A percentile compares a stretch with the other conserved stretches of the same genome.
phyloP scores from a whole-genome alignment of 768 basidiomycete genomes.

The Lactarius vividus region DNA sequence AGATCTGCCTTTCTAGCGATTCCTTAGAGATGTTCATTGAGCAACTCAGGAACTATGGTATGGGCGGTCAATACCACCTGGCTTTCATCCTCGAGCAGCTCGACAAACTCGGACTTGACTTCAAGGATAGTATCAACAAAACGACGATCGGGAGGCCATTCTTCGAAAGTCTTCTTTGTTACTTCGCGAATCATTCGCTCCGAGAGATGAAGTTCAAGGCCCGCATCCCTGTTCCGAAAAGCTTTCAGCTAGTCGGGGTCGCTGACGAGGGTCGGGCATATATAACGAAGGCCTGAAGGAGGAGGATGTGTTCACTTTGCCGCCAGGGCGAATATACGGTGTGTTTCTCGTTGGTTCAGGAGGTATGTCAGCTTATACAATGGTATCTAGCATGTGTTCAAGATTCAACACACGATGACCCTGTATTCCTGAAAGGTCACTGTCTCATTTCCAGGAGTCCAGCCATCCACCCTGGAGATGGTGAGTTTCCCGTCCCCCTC shows the following conservation, averaged over 20 bases:
- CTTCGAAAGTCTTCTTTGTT: slow-evolving; percentile 51
- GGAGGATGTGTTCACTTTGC: slow-evolving; percentile 17
- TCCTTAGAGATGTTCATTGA: slow-evolving; percentile 47
- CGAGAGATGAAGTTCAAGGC: slow-evolving; percentile 75
- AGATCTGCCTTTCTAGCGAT: slow-evolving; percentile 58
- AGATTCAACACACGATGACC: neutral
- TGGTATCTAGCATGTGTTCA: slow-evolving; percentile 22
- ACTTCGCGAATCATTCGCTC: slow-evolving; percentile 61
- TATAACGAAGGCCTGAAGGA: slow-evolving; percentile 14
- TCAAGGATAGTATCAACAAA: slow-evolving; percentile 38
- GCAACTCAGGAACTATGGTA: slow-evolving; percentile 47
- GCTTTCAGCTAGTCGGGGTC: slow-evolving; percentile 72
- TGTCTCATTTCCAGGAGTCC: slow-evolving; percentile 35
- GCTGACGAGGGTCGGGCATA: slow-evolving; percentile 66
- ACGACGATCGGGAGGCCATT: slow-evolving; percentile 53
- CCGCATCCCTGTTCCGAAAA: slow-evolving; percentile 65
- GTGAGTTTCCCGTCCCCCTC: slow-evolving; percentile 11
- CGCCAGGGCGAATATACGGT: slow-evolving; percentile 17
- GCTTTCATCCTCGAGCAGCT: slow-evolving; percentile 49
- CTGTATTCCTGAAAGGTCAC: slow-evolving; percentile 2
- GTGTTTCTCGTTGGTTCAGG: neutral
- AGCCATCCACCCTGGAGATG: slow-evolving; percentile 37
- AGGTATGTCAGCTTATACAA: neutral
- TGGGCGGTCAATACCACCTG: slow-evolving; percentile 50
- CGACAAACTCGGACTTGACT: slow-evolving; percentile 46